Conservation (phyloP, 148 eudicot species). For the Tetragonia tetragonoides region DNA sequence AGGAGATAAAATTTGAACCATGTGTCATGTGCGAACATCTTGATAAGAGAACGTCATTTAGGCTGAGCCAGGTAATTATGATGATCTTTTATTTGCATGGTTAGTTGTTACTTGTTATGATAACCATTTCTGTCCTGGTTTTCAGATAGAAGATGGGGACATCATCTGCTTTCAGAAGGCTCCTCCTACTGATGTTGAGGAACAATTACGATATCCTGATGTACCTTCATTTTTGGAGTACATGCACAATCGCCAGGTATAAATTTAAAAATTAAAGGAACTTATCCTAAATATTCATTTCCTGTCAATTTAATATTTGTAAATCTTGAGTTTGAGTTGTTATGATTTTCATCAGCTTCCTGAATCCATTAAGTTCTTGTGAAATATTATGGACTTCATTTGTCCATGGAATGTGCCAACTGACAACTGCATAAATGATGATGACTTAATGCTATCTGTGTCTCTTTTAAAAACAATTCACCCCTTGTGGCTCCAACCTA, state of each 20-base stretch:
- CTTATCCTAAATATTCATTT: not conserved
- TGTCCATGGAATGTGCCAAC: too few species aligned
- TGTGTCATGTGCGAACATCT: constrained; percentile 85
- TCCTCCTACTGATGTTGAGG: constrained; percentile 42
- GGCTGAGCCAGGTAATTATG: constrained; percentile 69
- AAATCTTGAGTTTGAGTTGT: not conserved
- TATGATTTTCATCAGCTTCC: not conserved
- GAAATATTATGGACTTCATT: too few species aligned
- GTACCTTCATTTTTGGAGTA: constrained; percentile 87
- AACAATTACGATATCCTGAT: constrained; percentile 56
- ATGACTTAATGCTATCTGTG: too few species aligned
- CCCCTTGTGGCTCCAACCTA: too few species aligned
- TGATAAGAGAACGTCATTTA: constrained; percentile 61
- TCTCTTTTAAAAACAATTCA: too few species aligned
- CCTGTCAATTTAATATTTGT: not conserved
- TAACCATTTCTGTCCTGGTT: not conserved
- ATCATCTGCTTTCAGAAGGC: constrained; percentile 89
- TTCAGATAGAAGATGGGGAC: constrained; percentile 95
- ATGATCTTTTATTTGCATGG: not conserved
- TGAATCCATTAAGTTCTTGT: not conserved
- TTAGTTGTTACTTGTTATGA: not conserved
- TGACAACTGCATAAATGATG: too few species aligned
- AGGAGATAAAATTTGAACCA: constrained; percentile 98
- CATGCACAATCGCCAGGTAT: constrained; percentile 94
- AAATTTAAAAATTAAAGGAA: not conserved